phyloP scores from a whole-genome alignment of 2,329 filamentous ascomycete species.

The Emergomyces orientalis region DNA sequence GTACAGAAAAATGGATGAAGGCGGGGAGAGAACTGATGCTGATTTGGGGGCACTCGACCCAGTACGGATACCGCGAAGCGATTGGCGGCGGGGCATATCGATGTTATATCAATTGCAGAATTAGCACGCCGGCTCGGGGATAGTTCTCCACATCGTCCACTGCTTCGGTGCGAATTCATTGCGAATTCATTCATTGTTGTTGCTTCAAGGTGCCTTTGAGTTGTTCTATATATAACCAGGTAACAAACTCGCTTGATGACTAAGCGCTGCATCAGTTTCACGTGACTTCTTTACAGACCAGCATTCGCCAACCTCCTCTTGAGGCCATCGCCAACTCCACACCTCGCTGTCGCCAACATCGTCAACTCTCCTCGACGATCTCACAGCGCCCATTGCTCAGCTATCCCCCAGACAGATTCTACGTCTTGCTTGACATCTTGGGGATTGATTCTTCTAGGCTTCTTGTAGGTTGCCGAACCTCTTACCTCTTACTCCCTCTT shows the following conservation, averaged over 20 bases:
- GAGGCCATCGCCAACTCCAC: conserved; percentile 5
- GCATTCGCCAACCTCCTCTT: background rate
- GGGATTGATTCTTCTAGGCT: conserved; percentile 24
- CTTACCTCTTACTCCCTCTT: conserved; percentile 12
- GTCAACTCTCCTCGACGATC: background rate
- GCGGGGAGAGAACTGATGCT: too few relatives aligned
- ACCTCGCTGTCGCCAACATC: conserved; percentile 1
- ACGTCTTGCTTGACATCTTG: conserved; percentile 8
- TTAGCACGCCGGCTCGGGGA: too few relatives aligned
- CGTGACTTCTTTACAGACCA: conserved; percentile 3
- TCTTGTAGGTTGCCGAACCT: conserved; percentile 37
- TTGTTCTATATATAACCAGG: too few relatives aligned
- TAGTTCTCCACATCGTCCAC: too few relatives aligned
- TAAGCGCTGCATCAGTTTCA: background rate
- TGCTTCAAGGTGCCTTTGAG: too few relatives aligned
- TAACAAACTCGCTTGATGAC: background rate
- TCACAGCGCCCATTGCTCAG: background rate
- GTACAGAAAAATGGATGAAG: too few relatives aligned
- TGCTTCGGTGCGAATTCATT: too few relatives aligned
- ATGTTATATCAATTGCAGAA: too few relatives aligned
- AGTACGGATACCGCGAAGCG: too few relatives aligned
- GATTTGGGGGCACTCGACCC: too few relatives aligned
- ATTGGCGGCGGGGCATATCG: too few relatives aligned
- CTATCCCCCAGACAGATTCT: conserved; percentile 1
- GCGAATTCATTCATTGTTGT: too few relatives aligned